Evolutionary conservation across 345 rosid genomes (phyloP), one percentile per base, ranked within the genome.

Genomic region (Erucastrum elatum): DNA sequence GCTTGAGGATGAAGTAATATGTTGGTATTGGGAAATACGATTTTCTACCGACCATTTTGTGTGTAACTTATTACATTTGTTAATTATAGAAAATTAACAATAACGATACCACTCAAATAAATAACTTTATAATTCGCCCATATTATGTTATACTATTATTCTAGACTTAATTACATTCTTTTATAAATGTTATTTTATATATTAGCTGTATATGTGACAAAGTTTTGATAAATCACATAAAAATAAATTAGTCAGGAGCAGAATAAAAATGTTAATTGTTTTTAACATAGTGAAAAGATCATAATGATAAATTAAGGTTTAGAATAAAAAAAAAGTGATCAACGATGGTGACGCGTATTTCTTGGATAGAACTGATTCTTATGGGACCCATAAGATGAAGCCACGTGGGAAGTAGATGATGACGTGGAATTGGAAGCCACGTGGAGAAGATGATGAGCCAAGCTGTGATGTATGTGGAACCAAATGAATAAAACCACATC

Each of bases 401-500:
- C 82, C 78, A 74, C 75, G 82, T 62, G 70, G 82, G 78, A 26
- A 60, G 64, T 27, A 26, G 27, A 62, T 0, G 82, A 15, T 75
- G 75, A 80, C 75, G 82, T 80, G 82, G 82, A 64, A 46, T 73
- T 41, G 8, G 37, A 68, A 63, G 66, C 79, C 83, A 80, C 83
- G 83, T 75, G 80, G 76, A 80, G 80, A 70, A 53, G 80, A 75
- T 70, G 83, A 80, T 61, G 83, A 75, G 72, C 76, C 72, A 33
- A 80, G 79, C 79, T 75, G 72, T 75, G 83, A 62, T 5, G 34
- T 62, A 13, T 68, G 75, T 59, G 70, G 66, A 74, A 80, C 30
- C 71, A 75, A 75, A 75, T 29, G 75, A 53, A 74, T 63, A 41
- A 56, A 7, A 66, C 70, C 83, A 80, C 72, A 69, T 80, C 75